A percentile compares a stretch with the other conserved stretches of the same genome.
These are phyloP conservation scores for Tricholoma hemisulphureum DNA, from an alignment of 768 basidiomycete genomes.

Conservation along the genomic window DNA sequence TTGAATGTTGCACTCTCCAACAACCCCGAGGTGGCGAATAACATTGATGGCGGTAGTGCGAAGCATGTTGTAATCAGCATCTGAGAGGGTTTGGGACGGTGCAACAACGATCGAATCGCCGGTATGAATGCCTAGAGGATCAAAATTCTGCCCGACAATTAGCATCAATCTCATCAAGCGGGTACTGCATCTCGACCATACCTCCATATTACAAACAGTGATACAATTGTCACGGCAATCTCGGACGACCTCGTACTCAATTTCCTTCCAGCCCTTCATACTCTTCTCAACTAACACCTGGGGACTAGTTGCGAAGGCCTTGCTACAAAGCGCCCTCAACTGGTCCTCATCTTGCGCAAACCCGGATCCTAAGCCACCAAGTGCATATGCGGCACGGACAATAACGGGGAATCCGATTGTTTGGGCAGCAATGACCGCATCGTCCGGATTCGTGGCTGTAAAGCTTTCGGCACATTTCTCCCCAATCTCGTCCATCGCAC, in stretches of 20 bases:
- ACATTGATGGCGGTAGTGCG: slow-evolving; percentile 98
- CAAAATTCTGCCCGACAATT: slow-evolving; percentile 76
- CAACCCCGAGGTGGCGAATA: slow-evolving; percentile 95
- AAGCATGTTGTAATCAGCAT: slow-evolving; percentile 99
- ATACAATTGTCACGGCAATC: slow-evolving; percentile 99
- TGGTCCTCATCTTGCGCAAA: slow-evolving; percentile 96
- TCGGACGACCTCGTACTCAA: slow-evolving; percentile 98
- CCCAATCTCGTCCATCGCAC: slow-evolving; percentile 93
- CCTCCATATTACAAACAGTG: slow-evolving; percentile 99
- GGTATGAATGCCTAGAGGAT: slow-evolving; percentile 97
- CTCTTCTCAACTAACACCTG: slow-evolving; percentile 99
- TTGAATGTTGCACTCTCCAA: slow-evolving; percentile 99
- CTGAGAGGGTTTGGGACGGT: slow-evolving; percentile 97
- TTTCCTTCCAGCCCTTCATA: slow-evolving; percentile 99
- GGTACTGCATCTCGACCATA: slow-evolving; percentile 34
- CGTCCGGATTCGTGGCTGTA: slow-evolving; percentile 82
- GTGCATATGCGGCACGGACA: slow-evolving; percentile 93
- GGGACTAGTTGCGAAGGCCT: slow-evolving; percentile 96
- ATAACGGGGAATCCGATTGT: slow-evolving; percentile 94
- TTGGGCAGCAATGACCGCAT: slow-evolving; percentile 79
- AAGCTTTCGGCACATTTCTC: slow-evolving; percentile 91
- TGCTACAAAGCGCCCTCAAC: slow-evolving; percentile 81
- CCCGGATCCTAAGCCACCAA: slow-evolving; percentile 93
- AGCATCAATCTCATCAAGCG: not conserved
- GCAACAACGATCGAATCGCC: slow-evolving; percentile 99